Base-by-base conservation (phyloP, 2,329 filamentous ascomycete genomes). In the Bimuria novae-zelandiae region DNA sequence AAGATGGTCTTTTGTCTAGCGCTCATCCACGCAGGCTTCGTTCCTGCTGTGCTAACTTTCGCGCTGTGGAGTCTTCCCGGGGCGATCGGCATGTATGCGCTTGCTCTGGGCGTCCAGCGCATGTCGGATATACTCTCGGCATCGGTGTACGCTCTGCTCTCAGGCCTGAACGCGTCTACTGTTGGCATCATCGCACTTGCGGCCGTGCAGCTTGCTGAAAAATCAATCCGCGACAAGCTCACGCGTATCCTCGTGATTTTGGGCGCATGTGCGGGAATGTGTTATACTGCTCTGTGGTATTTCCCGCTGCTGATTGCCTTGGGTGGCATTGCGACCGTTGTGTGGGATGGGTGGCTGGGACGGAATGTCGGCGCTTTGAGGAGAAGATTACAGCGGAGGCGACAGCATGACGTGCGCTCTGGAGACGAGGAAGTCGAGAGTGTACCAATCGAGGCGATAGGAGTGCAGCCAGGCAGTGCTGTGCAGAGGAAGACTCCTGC, bases 221-320 rank as follows among this genome's bases (percentile, higher is more conserved):
- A 89, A 59, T 82, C 87, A 0, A 86, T 90, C 49, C 85, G 81
- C 0, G 87, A 90, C 63, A 77, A 77, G 17, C 42, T 88, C 3
- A 86, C 87, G 0, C 76, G 88, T 1, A 73, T 86, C 0, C 60
- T 90, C 1, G 84, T 91, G 0, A 86, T 89, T 11, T 63, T 86
- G 6, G 82, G 82, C 3, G 88, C 78, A 0, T 78, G 81, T 7
- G 87, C 86, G 0, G 89, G 88, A 0, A 73, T 91, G 59, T 77
- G 88, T 43, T 90, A 90, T 61, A 89, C 85, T 44, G 83, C 87
- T 0, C 72, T 91, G 0, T 92, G 89, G 89, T 92, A 89, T 59
- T 91, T 90, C 40, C 89, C 89, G 0, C 62, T 84, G 0, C 65
- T 91, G 4, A 86, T 90, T 71, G 60, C 81, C 0, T 57, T 77